phyloP scores from a whole-genome alignment of 2,329 filamentous ascomycete genomes.

The Aspergillus sojae region DNA sequence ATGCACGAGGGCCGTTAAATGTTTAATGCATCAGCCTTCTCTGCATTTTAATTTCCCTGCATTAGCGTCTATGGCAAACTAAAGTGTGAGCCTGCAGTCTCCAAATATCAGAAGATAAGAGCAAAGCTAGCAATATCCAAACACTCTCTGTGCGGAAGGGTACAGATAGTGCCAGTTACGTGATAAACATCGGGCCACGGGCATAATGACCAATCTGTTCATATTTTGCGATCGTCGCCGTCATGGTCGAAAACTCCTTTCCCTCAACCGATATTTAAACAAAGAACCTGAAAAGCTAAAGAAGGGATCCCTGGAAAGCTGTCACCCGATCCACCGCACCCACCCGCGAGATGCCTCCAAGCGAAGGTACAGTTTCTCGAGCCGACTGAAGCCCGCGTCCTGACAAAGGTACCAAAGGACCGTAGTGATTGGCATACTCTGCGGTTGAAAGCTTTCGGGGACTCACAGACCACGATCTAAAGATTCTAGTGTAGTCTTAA shows the following conservation, averaged over 20 bases:
- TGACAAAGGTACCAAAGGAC: not conserved
- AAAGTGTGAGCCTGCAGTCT: no score
- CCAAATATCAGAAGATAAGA: no score
- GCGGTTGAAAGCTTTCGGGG: not conserved
- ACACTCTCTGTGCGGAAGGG: no score
- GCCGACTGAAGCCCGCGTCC: no score
- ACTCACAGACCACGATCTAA: accelerated
- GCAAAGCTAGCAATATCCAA: no score
- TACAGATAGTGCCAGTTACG: no score
- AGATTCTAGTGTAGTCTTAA: not conserved
- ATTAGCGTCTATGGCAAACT: not conserved
- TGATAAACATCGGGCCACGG: no score
- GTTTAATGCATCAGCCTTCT: not conserved
- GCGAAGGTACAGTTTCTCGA: not conserved
- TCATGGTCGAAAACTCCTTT: accelerated
- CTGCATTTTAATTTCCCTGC: not conserved
- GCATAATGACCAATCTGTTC: not conserved
- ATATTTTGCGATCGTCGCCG: not conserved
- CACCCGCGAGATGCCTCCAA: not conserved
- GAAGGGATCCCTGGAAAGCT: not conserved
- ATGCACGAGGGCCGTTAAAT: not conserved
- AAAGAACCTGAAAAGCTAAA: not conserved
- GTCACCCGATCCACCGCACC: not conserved
- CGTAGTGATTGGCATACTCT: not conserved
- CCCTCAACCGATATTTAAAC: not conserved